A percentile compares a stretch with the other conserved stretches of the same genome.
Evolutionary conservation across 371 early-diverging fungal genomes (phyloP).

Genomic region (Catenaria anguillulae): DNA sequence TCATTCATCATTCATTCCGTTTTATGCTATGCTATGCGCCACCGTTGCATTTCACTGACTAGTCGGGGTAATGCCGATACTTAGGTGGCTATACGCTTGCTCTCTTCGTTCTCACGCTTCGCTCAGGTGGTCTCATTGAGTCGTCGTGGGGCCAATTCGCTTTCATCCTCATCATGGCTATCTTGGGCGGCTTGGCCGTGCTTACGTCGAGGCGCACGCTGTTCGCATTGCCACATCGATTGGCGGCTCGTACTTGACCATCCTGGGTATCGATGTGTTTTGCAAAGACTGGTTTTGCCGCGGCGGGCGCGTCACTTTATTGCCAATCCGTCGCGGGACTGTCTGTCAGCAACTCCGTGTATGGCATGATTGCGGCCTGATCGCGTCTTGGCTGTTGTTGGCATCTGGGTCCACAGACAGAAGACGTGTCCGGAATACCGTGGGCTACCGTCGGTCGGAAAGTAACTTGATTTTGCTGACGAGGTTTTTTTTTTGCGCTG

Average conservation of each 20-base stretch:
- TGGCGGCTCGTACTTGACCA: constrained; percentile 48
- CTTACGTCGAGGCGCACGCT: constrained; percentile 35
- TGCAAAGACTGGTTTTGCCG: constrained; percentile 49
- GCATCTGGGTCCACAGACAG: not conserved
- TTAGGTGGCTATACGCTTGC: constrained; percentile 28
- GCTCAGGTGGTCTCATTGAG: constrained; percentile 33
- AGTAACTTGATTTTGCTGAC: too few relatives aligned
- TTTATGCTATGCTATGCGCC: constrained; percentile 22
- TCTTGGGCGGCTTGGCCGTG: constrained; percentile 32
- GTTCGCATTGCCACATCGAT: constrained; percentile 46
- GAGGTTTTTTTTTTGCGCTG: too few relatives aligned
- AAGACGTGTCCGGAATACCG: not conserved
- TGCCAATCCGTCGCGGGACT: not conserved
- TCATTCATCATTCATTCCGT: constrained; percentile 18
- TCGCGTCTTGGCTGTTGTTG: not conserved
- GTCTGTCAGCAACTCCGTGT: not conserved
- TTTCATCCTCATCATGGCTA: constrained; percentile 37
- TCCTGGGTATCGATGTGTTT: constrained; percentile 60
- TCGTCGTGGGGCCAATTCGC: constrained; percentile 40
- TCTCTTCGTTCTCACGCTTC: constrained; percentile 44
- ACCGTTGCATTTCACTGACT: constrained; percentile 31
- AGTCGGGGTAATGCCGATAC: constrained; percentile 29
- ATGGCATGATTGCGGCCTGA: constrained; percentile 1
- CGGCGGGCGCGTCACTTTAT: constrained; percentile 17
- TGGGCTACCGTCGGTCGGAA: too few relatives aligned